Conservation (phyloP, 73 alveolate species). For the Blepharisma japonicum region DNA sequence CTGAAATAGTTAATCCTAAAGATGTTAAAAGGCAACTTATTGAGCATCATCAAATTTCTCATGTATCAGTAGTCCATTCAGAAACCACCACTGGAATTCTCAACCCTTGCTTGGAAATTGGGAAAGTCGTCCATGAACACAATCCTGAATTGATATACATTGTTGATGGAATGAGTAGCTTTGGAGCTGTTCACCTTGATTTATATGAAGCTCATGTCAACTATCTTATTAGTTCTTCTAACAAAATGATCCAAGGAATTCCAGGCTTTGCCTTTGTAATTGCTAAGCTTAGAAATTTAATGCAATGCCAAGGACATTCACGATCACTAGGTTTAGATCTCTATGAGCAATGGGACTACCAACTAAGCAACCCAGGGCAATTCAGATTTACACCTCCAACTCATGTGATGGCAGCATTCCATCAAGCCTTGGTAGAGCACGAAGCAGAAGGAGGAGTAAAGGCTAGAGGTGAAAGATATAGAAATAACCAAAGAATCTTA, state of each 20-base stretch:
- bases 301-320: slow-evolving; percentile 54
- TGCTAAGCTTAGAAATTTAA: slow-evolving; percentile 26
- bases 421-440: slow-evolving; percentile 51
- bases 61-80: slow-evolving; percentile 56
- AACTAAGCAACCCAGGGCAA: slow-evolving; percentile 40
- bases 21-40: slow-evolving; percentile 39
- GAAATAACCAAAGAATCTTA: slow-evolving; percentile 31
- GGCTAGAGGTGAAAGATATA: slow-evolving; percentile 60
- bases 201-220: slow-evolving; percentile 38
- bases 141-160: slow-evolving; percentile 31
- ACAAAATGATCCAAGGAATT: slow-evolving; percentile 56
- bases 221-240: slow-evolving; percentile 52
- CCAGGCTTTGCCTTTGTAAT: slow-evolving; percentile 70
- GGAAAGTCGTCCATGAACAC: slow-evolving; percentile 27
- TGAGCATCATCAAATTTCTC: slow-evolving; percentile 56
- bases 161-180: slow-evolving; percentile 63
- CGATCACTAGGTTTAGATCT: slow-evolving; percentile 52
- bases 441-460: slow-evolving; percentile 56
- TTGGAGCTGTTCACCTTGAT: slow-evolving; percentile 59
- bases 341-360: slow-evolving; percentile 53
- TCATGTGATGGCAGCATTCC: slow-evolving; percentile 56
- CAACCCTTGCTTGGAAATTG: slow-evolving; percentile 34
- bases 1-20: slow-evolving; percentile 35
- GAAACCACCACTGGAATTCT: slow-evolving; percentile 69
- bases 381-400: slow-evolving; percentile 74